phyloP scores from a whole-genome alignment of 129 eudicot genomes.

The Artemisia argyi region DNA sequence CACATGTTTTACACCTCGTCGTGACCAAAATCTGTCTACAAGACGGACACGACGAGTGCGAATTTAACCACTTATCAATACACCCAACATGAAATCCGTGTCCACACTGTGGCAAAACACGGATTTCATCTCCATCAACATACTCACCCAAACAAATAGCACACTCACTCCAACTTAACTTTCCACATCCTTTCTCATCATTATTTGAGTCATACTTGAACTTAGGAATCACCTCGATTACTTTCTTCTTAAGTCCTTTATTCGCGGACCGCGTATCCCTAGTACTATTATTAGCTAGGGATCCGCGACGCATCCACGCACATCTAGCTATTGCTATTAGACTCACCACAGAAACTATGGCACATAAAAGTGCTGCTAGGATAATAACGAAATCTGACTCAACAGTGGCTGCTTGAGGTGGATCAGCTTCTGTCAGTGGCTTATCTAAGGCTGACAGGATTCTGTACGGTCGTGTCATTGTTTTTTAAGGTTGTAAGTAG shows the following conservation, averaged over 20 bases:
- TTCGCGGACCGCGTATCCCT: conserved; percentile 16
- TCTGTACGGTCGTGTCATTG: conserved; percentile 34
- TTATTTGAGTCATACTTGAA: conserved; percentile 9
- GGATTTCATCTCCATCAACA: conserved; percentile 30
- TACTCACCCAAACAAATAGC: conserved; percentile 38
- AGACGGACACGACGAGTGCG: conserved; percentile 39
- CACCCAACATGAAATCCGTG: conserved; percentile 15
- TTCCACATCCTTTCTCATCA: background rate
- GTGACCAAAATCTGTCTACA: conserved; percentile 51
- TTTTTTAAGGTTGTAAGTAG: background rate
- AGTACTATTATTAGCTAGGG: background rate
- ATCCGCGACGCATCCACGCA: conserved; percentile 46
- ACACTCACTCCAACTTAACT: conserved; percentile 25
- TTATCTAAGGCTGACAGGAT: conserved; percentile 18
- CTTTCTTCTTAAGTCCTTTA: conserved; percentile 46
- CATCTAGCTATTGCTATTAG: conserved; percentile 52
- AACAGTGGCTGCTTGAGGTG: conserved; percentile 27
- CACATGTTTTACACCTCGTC: conserved; percentile 55
- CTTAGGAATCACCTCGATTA: conserved; percentile 39
- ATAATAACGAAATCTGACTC: conserved; percentile 55
- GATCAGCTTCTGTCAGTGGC: conserved; percentile 25
- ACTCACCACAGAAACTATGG: conserved; percentile 51
- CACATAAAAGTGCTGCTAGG: conserved; percentile 59
- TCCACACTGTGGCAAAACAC: conserved; percentile 49
- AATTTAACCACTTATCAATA: conserved; percentile 5